Percentiles rank a stretch among this genome's conserved stretches.
phyloP scores from a whole-genome alignment of 2,329 filamentous ascomycete species.

The Leptographium procerum region DNA sequence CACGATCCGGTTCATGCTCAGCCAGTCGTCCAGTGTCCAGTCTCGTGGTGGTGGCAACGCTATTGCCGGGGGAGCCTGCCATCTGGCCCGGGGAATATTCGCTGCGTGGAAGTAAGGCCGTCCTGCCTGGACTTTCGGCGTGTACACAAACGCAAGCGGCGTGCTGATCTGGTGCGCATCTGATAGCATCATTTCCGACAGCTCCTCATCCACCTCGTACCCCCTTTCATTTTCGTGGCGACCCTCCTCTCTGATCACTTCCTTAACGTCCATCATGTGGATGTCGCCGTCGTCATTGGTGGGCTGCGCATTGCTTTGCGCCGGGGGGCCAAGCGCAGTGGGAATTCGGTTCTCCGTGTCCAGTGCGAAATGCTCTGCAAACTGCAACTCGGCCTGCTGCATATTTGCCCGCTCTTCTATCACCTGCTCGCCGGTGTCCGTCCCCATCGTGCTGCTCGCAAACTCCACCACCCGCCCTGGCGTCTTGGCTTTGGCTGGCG shows the following conservation, averaged over 20 bases:
- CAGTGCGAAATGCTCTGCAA: conserved; percentile 10
- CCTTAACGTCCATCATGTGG: conserved; percentile 3
- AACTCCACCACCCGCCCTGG: conserved; percentile 49
- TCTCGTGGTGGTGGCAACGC: conserved; percentile 1
- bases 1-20: conserved; percentile 38
- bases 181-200: conserved; percentile 12
- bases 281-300: conserved; percentile 1
- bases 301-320: neutral
- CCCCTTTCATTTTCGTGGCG: neutral
- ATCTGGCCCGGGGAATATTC: conserved; percentile 6
- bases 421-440: conserved; percentile 28
- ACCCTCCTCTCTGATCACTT: neutral
- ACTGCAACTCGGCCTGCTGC: neutral
- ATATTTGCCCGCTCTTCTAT: neutral
- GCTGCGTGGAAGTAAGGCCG: conserved; percentile 2
- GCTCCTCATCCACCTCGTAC: conserved; percentile 5
- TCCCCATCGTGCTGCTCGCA: conserved; percentile 37
- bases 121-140: neutral
- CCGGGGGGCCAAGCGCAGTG: neutral
- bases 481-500: conserved; percentile 45
- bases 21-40: conserved; percentile 34
- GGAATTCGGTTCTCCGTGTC: conserved; percentile 6
- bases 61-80: neutral
- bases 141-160: neutral
- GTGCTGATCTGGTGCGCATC: conserved; percentile 9